Evolutionary conservation across 768 basidiomycete species (phyloP).

Genomic region (Strobilomyces echinocephalus): DNA sequence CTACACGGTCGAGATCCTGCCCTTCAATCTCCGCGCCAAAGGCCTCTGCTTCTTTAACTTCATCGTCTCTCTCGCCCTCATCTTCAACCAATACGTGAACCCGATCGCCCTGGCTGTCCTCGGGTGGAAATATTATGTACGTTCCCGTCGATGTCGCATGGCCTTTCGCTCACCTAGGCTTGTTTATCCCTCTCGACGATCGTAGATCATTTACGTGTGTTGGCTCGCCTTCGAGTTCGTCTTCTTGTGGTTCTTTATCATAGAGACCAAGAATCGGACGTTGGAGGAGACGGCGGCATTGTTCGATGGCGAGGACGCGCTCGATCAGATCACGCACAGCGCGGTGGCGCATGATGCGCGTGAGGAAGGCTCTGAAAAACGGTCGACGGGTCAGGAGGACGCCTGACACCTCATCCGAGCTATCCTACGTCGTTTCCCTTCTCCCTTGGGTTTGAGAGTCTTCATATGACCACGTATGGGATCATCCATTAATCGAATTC

Average conservation of each 20-base stretch:
- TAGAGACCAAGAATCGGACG: constrained; percentile 69
- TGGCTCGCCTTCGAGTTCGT: constrained; percentile 65
- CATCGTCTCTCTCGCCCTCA: constrained; percentile 68
- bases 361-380: constrained; percentile 22
- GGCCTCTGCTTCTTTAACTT: constrained; percentile 82
- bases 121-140: constrained; percentile 73
- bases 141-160: constrained; percentile 12
- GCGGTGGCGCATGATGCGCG: constrained; percentile 18
- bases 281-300: constrained; percentile 80
- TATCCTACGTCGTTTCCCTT: no score
- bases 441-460: no score
- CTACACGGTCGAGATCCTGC: constrained; percentile 87
- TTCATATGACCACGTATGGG: no score
- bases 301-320: constrained; percentile 66
- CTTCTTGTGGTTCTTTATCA: constrained; percentile 61
- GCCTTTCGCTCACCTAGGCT: background rate
- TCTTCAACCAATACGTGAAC: constrained; percentile 89
- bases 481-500: no score
- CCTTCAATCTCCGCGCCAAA: constrained; percentile 78
- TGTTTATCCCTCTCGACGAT: background rate
- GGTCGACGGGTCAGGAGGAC: background rate
- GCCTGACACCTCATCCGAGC: background rate
- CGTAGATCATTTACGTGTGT: constrained; percentile 60
- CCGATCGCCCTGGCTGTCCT: constrained; percentile 65
- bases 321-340: constrained; percentile 31